Base-by-base conservation (phyloP, 495 filamentous ascomycete species). In the Penicillium canariense region DNA sequence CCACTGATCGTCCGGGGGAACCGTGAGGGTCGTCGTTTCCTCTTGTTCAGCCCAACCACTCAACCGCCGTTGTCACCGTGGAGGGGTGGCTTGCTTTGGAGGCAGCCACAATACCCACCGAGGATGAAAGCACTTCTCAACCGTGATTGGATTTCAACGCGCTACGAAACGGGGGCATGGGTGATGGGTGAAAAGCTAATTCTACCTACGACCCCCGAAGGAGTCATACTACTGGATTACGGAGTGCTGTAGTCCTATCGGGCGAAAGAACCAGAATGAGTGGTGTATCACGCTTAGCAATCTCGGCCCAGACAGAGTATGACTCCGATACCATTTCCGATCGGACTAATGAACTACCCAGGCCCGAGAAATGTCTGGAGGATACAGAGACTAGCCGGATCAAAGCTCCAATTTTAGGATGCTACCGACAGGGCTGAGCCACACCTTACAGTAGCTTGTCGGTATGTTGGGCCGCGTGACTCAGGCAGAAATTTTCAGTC, bases 361-460 rank as follows among this genome's bases (percentile, higher is more conserved):
- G 26, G 17, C 43, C 26, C 43, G 8, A 30, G 35, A 52, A 42
- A 36, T 38, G 4, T 42, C 25, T 30, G 20, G 49, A 42, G 46
- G 17, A 30, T 30, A n/a, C 25, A 11, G 38, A 50, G 28, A 36
- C 39, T n/a, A 55, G 43, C 32, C 42, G 45, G 49, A 56, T 51
- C 50, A 47, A 18, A 49, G 47, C 55, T 54, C 59, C 53, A 58
- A 55, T 58, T 58, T 53, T 56, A 56, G 58, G 58, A 43, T 30
- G 15, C 27, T 51, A 26, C 46, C 50, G 39, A 40, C 55, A 65
- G 52, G 61, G 61, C 61, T 65, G 61, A 61, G 61, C 61, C 61
- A 65, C 61, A 65, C 61, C 54, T 58, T 50, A 46, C 18, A 22
- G 35, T 35, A n/a, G n/a, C 22, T 46, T 48, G 43, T 35, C 44